Evolutionary conservation across 495 filamentous ascomycete genomes (phyloP).

Genomic region (Hyaloscypha bicolor): DNA sequence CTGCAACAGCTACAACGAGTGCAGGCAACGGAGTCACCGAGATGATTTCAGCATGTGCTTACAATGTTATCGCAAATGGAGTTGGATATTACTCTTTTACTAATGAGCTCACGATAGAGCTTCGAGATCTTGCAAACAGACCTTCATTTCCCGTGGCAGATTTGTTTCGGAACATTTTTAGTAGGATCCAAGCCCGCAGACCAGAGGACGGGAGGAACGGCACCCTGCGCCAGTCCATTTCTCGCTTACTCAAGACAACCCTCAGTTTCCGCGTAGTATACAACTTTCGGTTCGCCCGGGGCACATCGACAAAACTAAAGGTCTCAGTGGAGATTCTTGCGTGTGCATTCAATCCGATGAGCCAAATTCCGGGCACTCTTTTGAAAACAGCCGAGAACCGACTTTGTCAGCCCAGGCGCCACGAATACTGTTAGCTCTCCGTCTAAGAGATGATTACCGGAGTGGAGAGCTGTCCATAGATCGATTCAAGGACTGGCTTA

Average conservation of each 20-base stretch:
- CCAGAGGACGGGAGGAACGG: neutral
- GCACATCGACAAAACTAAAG: neutral
- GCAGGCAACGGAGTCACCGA: too few species aligned
- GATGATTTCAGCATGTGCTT: too few species aligned
- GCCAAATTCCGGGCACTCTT: neutral
- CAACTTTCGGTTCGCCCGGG: neutral
- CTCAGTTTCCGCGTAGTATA: constrained; percentile 1
- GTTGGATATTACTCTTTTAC: too few species aligned
- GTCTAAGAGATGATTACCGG: neutral
- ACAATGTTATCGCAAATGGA: too few species aligned
- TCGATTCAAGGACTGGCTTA: neutral
- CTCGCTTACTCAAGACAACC: constrained; percentile 5
- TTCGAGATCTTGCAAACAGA: neutral
- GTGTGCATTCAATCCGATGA: neutral
- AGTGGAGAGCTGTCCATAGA: neutral
- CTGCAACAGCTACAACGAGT: neutral
- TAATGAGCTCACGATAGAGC: neutral
- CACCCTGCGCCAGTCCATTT: neutral
- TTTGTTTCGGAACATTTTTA: neutral
- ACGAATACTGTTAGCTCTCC: neutral
- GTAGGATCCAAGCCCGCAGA: neutral
- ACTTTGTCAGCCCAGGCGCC: neutral
- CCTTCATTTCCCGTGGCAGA: neutral
- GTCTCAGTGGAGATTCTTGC: too few species aligned
- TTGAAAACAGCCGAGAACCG: neutral